Base-by-base conservation (phyloP, 495 filamentous ascomycete genomes). In the Lasiosphaeria miniovina region DNA sequence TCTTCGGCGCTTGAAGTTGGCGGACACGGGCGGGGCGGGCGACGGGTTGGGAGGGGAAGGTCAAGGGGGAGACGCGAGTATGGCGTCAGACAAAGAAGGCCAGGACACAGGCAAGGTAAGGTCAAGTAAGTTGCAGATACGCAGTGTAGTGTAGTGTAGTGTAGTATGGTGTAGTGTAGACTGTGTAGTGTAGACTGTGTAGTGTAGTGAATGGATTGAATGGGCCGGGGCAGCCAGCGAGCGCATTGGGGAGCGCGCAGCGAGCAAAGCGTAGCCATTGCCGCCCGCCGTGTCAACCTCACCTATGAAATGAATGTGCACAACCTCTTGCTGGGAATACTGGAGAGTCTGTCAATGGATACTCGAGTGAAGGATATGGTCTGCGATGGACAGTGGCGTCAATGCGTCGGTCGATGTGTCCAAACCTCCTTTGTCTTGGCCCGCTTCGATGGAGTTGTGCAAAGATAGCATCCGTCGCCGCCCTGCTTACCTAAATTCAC, bases 291-390 rank as follows among this genome's bases (percentile, higher is more conserved):
- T n/a, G 4, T 4, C 43, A 46, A 46, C 43, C 57, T 61, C 49
- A 70, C 67, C 57, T 64, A 55, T 36, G 56, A 59, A 69, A 69
- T 57, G 57, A 67, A 67, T 55, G 63, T 51, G 64, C 49, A 63
- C 53, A 63, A 61, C 60, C 46, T 46, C 60, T 65, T 61, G 58
- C 48, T 66, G 63, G 63, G 64, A 63, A 72, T 72, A 61, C 41
- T 67, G 54, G 32, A 24, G 52, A 36, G 61, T 33, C 41, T 49
- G 48, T 57, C 60, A 72, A 72, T 70, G 60, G 57, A 72, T 72
- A 70, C 61, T 72, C 52, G 50, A 59, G 60, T 58, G 62, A 67
- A 72, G 54, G 61, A 68, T 70, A 70, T 60, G 61, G 64, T 62
- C 49, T 59, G 63, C 61, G 61, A 61, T 60, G 57, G 51, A 49